Evolutionary conservation across 1,284 basidiomycete genomes (phyloP), one percentile per base, ranked within the genome.

Genomic region (Microstroma glucosiphilum): DNA sequence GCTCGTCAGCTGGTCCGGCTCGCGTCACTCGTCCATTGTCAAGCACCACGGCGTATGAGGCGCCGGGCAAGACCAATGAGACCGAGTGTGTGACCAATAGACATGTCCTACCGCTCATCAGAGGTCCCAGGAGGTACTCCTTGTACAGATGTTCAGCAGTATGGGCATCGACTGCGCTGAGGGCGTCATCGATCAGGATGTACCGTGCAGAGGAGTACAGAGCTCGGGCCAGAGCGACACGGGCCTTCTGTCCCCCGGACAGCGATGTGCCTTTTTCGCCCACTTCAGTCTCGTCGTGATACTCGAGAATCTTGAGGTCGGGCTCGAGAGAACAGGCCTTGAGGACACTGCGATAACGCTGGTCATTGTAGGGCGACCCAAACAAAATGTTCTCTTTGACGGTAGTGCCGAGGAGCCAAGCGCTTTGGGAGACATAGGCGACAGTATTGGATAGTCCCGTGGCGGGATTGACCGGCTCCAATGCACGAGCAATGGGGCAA

Each of bases 351-450:
- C 85, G 82, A 74, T 94, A 94, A 2, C 92, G 85, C 58, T 86
- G 84, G 71, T 88, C 85, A 65, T 91, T 84, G 69, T 85, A 91
- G 0, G 90, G 90, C 25, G 91, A 82, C 62, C 87, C 89, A 80
- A 97, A 97, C 23, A 96, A 80, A 67, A 96, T 94, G 71, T 96
- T 97, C 57, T 94, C 90, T 83, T 88, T 88, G 79, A 97, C 92
- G 3, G 89, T 90, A 0, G 91, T 92, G 76, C 96, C 96, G 61
- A 91, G 87, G 41, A 96, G 83, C 90, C 90, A 92, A 0, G 92
- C 87, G 0, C 86, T 85, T 82, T 96, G 93, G n/a, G 92, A 91
- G 12, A 96, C 92, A 80, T 92, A 97, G 0, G 91, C 92, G 62
- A 92, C 86, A 9, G 86, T 82, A 69, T 91, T 87, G 71, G 85